Conservation (phyloP, 495 filamentous ascomycete genomes). For the Talaromyces trachyspermus region DNA sequence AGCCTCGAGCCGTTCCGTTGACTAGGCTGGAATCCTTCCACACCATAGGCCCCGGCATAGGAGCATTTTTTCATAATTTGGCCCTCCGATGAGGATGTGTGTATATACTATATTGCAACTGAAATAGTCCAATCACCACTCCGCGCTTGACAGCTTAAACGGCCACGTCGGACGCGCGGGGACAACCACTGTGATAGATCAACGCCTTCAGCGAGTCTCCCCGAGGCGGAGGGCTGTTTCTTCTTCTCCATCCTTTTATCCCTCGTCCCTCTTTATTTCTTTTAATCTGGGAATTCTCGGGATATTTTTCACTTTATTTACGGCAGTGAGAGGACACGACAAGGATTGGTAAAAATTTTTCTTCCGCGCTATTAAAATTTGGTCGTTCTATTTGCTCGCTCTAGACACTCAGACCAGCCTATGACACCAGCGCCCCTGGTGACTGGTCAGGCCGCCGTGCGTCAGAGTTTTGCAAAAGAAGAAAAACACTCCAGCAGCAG, state of each 20-base stretch:
- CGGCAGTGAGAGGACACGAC: too few relatives aligned
- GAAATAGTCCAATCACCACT: not conserved
- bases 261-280: not conserved
- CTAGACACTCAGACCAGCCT: conserved; percentile 1
- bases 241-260: too few relatives aligned
- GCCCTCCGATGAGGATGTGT: too few relatives aligned
- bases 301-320: too few relatives aligned
- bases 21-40: too few relatives aligned
- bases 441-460: conserved; percentile 10
- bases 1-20: not conserved
- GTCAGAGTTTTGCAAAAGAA: not conserved
- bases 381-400: not conserved
- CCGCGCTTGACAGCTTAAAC: not conserved
- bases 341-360: conserved; percentile 4
- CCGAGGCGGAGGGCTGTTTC: not conserved
- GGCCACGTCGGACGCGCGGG: conserved; percentile 5
- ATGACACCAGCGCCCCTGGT: conserved; percentile 9
- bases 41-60: too few relatives aligned
- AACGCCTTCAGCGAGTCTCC: not conserved
- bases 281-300: not conserved
- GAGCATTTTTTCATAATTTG: too few relatives aligned
- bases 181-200: not conserved
- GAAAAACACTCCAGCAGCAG: not conserved
- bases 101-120: too few relatives aligned
- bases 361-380: not conserved